Conservation (phyloP, 2,329 filamentous ascomycete genomes). For the Trichoderma citrinoviride region DNA sequence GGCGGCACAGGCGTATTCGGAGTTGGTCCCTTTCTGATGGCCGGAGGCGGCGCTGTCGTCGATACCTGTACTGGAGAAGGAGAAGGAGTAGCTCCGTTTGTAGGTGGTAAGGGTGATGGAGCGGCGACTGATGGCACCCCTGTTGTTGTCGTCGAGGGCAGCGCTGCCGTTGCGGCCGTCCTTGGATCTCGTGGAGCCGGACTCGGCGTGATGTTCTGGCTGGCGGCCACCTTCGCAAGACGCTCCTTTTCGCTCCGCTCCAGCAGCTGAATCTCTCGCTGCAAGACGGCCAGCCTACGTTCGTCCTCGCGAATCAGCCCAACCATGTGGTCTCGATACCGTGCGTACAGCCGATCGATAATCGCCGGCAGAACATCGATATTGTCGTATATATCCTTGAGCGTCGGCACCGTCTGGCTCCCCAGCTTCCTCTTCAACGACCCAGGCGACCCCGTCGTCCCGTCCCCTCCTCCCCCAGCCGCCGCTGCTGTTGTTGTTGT, state of each 20-base stretch:
- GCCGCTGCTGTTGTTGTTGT: no score
- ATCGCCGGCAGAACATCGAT: slow-evolving; percentile 66
- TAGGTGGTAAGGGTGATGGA: neutral
- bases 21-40: slow-evolving; percentile 31
- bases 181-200: slow-evolving; percentile 37
- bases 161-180: slow-evolving; percentile 26
- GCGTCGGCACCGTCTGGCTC: slow-evolving; percentile 59
- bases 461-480: slow-evolving; percentile 20
- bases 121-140: slow-evolving; percentile 23
- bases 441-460: slow-evolving; percentile 51
- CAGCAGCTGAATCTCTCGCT: slow-evolving; percentile 66
- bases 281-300: slow-evolving; percentile 59
- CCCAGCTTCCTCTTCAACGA: slow-evolving; percentile 74
- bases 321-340: slow-evolving; percentile 70
- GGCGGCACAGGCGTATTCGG: slow-evolving; percentile 38
- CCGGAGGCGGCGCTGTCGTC: slow-evolving; percentile 25
- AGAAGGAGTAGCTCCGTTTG: slow-evolving; percentile 29
- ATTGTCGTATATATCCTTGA: slow-evolving; percentile 66
- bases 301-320: slow-evolving; percentile 73
- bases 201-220: slow-evolving; percentile 34
- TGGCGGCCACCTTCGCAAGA: slow-evolving; percentile 36
- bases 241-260: slow-evolving; percentile 49
- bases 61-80: slow-evolving; percentile 27
- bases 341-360: slow-evolving; percentile 69
- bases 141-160: slow-evolving; percentile 23